Evolutionary conservation across 2,329 filamentous ascomycete species (phyloP).

Genomic region (Fusarium keratoplasticum): DNA sequence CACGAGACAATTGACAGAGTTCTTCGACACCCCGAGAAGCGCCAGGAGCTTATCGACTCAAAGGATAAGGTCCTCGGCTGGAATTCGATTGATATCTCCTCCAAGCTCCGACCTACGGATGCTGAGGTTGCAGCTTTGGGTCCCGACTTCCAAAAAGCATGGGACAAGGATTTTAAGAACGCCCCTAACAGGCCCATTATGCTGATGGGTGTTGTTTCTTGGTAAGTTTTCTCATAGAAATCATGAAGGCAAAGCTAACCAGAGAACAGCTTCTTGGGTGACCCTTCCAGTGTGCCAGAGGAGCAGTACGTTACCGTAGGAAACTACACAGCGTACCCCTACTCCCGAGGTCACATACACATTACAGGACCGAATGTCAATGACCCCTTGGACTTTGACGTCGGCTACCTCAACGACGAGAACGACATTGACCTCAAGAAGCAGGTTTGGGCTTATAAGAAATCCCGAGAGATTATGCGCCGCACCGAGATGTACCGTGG

Average conservation of each 20-base stretch:
- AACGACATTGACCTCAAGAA: conserved; percentile 71
- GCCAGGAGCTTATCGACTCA: conserved; percentile 57
- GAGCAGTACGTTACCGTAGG: conserved; percentile 66
- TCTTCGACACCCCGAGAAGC: conserved; percentile 59
- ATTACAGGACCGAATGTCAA: conserved; percentile 59
- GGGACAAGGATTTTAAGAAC: conserved; percentile 64
- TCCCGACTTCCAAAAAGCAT: conserved; percentile 62
- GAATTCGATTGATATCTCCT: conserved; percentile 66
- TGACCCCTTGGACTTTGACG: conserved; percentile 65
- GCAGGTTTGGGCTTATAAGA: conserved; percentile 74
- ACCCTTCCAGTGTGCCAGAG: conserved; percentile 51
- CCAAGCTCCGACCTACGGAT: conserved; percentile 67
- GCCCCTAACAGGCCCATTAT: conserved; percentile 58
- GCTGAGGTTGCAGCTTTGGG: conserved; percentile 65
- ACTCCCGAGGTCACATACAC: conserved; percentile 71
- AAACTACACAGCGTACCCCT: conserved; percentile 58
- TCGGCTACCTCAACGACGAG: conserved; percentile 66
- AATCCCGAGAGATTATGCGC: conserved; percentile 69
- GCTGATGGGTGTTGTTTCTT: conserved; percentile 52
- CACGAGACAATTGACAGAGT: conserved; percentile 62
- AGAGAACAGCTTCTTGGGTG: conserved; percentile 52
- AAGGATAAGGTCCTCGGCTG: conserved; percentile 67
- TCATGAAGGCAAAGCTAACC: not conserved
- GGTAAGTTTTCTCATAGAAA: conserved; percentile 18
- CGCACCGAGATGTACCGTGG: conserved; percentile 66